A percentile compares a stretch with the other conserved stretches of the same genome.
phyloP scores from a whole-genome alignment of 805 yeast species.

The Diddensiella caesifluorescens region DNA sequence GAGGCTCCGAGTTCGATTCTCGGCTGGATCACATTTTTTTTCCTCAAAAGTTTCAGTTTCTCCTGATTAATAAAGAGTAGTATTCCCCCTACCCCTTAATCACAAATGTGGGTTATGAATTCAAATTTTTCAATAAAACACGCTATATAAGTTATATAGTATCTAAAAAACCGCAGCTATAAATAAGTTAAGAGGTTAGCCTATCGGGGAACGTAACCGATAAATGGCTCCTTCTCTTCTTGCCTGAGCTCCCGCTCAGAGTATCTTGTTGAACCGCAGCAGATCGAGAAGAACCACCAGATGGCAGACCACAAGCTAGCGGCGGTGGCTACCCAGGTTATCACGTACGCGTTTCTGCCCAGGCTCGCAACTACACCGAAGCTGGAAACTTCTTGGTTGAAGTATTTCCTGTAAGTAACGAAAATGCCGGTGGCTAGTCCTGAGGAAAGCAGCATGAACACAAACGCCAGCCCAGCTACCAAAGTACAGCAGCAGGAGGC shows the following conservation, averaged over 20 bases:
- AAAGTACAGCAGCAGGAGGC: conserved; percentile 43
- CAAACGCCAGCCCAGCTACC: conserved; percentile 35
- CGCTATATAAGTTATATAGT: neutral
- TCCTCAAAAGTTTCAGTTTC: too few relatives aligned
- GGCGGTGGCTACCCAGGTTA: conserved; percentile 59
- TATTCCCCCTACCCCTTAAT: too few relatives aligned
- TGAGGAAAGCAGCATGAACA: conserved; percentile 38
- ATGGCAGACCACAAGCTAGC: conserved; percentile 41
- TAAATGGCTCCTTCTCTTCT: conserved; percentile 28
- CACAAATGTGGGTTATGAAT: neutral
- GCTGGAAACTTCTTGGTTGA: conserved; percentile 43
- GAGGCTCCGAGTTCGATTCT: conserved; percentile 26
- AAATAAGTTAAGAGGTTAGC: neutral
- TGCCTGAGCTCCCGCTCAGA: conserved; percentile 23
- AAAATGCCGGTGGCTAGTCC: conserved; percentile 63
- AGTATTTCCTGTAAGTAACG: conserved; percentile 41
- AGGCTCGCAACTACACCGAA: conserved; percentile 55
- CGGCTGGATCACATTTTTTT: conserved; percentile 21
- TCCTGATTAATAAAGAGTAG: too few relatives aligned
- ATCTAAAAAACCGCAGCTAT: neutral
- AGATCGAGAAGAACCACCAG: conserved; percentile 39
- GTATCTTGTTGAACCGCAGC: conserved; percentile 37
- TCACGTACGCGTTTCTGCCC: conserved; percentile 47
- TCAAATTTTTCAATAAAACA: neutral
- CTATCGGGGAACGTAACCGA: conserved; percentile 24